Conservation (phyloP, 2,329 filamentous ascomycete species). For the Colletotrichum brevisporum region DNA sequence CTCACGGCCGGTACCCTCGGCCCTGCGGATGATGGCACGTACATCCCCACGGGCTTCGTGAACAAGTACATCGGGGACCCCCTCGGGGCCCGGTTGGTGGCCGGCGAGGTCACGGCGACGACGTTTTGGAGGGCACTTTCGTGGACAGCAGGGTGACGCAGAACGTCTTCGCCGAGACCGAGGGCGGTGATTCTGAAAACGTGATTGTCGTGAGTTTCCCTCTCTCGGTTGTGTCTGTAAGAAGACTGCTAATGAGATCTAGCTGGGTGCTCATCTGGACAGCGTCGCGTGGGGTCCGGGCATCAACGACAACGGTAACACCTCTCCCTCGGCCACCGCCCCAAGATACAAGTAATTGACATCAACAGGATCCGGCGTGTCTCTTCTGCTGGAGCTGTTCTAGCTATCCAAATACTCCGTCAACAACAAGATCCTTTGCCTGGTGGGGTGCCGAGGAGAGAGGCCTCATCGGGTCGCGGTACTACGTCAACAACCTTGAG, state of each 20-base stretch:
- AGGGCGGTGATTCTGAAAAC: conserved; percentile 57
- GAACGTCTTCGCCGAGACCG: conserved; percentile 62
- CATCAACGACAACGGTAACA: conserved; percentile 60
- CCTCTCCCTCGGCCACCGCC: not conserved
- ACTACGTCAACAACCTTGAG: conserved; percentile 55
- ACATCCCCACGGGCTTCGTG: conserved; percentile 48
- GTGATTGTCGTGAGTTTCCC: conserved; percentile 49
- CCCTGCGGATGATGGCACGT: conserved; percentile 46
- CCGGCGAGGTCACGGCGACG: conserved; percentile 51
- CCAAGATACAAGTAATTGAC: not conserved
- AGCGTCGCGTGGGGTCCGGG: conserved; percentile 60
- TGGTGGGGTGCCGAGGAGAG: conserved; percentile 64
- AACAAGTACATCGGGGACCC: conserved; percentile 48
- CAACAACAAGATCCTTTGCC: conserved; percentile 55
- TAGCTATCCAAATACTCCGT: conserved; percentile 53
- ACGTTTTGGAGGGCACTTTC: conserved; percentile 52
- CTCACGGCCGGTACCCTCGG: conserved; percentile 49
- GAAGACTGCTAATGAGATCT: not conserved
- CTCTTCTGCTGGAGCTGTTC: conserved; percentile 57
- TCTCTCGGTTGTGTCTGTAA: fast-evolving
- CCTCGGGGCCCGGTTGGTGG: conserved; percentile 48
- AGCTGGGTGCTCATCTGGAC: conserved; percentile 59
- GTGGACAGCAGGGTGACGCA: conserved; percentile 57
- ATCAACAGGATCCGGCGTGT: conserved; percentile 50
- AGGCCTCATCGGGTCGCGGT: conserved; percentile 52